Evolutionary conservation across 1,139 yeast genomes (phyloP).

Genomic region (Yamadazyma buinensis): DNA sequence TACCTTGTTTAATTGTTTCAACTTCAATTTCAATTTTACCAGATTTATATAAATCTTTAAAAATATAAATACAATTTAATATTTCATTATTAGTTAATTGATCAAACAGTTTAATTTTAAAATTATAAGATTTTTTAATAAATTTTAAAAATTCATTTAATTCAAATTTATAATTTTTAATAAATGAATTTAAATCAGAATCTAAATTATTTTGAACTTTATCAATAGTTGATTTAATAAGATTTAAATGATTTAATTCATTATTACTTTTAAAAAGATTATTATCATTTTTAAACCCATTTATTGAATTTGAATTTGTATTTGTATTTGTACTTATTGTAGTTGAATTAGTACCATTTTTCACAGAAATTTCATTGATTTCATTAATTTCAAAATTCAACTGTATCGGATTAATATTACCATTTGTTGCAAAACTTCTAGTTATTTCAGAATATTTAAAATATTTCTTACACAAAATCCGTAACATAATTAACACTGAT

Average conservation of each 20-base stretch:
- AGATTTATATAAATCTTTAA: conserved; percentile 22
- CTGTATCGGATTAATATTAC: too few relatives aligned
- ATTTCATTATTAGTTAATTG: conserved; percentile 28
- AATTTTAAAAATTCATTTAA: conserved; percentile 22
- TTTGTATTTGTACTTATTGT: too few relatives aligned
- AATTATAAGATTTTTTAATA: conserved; percentile 19
- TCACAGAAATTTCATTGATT: too few relatives aligned
- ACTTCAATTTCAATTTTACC: conserved; percentile 18
- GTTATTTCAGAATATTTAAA: too few relatives aligned
- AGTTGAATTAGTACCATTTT: too few relatives aligned
- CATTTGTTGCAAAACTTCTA: too few relatives aligned
- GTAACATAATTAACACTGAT: too few relatives aligned
- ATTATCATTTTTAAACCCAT: neutral
- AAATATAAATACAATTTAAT: conserved; percentile 25
- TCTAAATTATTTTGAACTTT: conserved; percentile 7
- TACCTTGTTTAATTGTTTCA: too few relatives aligned
- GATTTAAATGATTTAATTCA: conserved; percentile 4
- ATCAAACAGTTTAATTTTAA: conserved; percentile 19
- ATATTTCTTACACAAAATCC: too few relatives aligned
- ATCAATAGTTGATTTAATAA: conserved; percentile 7
- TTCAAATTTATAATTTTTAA: conserved; percentile 18
- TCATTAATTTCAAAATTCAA: too few relatives aligned
- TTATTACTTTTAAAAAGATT: conserved; percentile 6
- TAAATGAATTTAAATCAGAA: conserved; percentile 15
- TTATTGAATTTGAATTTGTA: too few relatives aligned